phyloP scores from a whole-genome alignment of 164 flowering plant species.

The Sextonia rubra region DNA sequence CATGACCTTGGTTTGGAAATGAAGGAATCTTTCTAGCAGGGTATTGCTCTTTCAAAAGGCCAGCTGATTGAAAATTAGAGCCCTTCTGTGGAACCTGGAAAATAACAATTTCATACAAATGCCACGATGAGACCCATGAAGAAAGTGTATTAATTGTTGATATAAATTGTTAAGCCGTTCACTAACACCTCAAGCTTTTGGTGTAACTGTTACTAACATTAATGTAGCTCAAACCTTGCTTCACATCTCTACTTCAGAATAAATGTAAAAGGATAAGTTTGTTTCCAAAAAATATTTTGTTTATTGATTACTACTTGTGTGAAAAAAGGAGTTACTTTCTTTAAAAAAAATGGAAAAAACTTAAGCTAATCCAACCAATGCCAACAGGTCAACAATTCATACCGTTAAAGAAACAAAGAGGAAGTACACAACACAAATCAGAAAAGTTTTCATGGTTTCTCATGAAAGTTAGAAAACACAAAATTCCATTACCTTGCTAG shows the following conservation, averaged over 20 bases:
- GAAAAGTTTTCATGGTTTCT: background rate
- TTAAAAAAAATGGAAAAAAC: background rate
- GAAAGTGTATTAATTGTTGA: background rate
- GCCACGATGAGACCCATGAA: background rate
- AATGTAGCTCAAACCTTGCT: background rate
- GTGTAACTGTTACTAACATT: too few relatives aligned
- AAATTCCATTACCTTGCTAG: slow-evolving; percentile 33
- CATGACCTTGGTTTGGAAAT: slow-evolving; percentile 27
- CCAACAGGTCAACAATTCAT: background rate
- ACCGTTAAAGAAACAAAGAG: background rate
- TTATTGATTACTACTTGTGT: background rate
- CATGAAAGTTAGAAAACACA: background rate
- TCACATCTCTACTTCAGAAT: background rate
- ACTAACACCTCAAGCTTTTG: too few relatives aligned
- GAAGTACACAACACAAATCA: background rate
- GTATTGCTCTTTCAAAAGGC: slow-evolving; percentile 19
- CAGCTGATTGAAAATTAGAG: slow-evolving; percentile 10
- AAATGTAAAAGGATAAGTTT: background rate
- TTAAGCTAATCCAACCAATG: too few relatives aligned
- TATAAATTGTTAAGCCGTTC: too few relatives aligned
- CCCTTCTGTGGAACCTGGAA: slow-evolving; percentile 1
- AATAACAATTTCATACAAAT: background rate
- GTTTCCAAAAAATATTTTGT: background rate
- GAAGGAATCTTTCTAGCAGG: slow-evolving; percentile 28
- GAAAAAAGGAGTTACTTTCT: background rate